phyloP scores from a whole-genome alignment of 2,329 filamentous ascomycete species.

The Fusarium nisikadoi region DNA sequence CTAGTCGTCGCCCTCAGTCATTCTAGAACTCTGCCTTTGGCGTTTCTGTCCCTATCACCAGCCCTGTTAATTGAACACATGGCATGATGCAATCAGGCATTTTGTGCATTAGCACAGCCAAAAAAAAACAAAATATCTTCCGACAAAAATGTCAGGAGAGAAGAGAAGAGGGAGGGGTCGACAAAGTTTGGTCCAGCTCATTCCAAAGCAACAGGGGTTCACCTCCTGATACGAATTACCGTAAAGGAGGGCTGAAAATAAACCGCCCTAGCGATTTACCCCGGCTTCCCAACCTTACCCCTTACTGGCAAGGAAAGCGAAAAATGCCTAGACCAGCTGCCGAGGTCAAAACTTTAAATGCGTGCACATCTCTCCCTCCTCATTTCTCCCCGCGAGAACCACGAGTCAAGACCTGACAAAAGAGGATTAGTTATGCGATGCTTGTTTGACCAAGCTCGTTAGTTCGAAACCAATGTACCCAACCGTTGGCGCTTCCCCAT shows the following conservation, averaged over 20 bases:
- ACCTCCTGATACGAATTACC: neutral
- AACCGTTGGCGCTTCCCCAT: neutral
- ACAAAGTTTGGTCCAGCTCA: neutral
- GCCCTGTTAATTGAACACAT: neutral
- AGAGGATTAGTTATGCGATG: neutral
- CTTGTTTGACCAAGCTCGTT: conserved; percentile 1
- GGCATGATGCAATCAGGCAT: neutral
- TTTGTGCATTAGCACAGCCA: neutral
- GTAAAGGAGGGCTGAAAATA: neutral
- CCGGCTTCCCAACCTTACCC: neutral
- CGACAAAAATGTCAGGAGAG: neutral
- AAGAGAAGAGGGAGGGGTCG: neutral
- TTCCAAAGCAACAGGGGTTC: neutral
- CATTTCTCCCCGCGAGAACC: neutral
- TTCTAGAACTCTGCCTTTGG: neutral
- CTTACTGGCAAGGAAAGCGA: neutral
- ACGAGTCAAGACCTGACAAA: neutral
- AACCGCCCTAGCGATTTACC: neutral
- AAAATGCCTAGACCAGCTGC: neutral
- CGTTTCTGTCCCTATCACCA: neutral
- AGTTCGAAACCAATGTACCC: neutral
- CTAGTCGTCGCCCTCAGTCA: neutral
- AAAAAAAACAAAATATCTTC: no score
- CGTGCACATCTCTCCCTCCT: neutral
- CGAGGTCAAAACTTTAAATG: conserved; percentile 1